phyloP scores from a whole-genome alignment of 2,329 filamentous ascomycete genomes.

The Alternaria angustiovoidea region DNA sequence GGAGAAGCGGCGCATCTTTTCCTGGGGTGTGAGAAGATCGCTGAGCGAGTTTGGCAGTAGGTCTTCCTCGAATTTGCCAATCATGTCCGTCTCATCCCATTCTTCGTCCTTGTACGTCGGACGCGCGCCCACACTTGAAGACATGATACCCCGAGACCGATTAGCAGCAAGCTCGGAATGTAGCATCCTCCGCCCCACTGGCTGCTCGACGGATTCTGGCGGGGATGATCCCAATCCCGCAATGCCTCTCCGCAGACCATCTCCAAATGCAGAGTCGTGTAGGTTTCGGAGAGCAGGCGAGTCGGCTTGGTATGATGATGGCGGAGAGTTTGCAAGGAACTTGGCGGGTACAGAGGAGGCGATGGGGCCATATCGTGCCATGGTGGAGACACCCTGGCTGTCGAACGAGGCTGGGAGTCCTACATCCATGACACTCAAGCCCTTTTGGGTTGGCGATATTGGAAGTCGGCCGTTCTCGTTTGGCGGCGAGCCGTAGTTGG shows the following conservation, averaged over 20 bases:
- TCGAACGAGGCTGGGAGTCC: conserved; percentile 95
- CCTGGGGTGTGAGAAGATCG: conserved; percentile 69
- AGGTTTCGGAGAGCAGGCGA: conserved; percentile 68
- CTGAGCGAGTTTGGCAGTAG: conserved; percentile 77
- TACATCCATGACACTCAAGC: conserved; percentile 91
- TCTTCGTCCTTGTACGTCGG: conserved; percentile 60
- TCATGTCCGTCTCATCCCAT: conserved; percentile 56
- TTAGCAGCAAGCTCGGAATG: conserved; percentile 69
- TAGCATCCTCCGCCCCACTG: conserved; percentile 65
- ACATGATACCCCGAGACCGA: conserved; percentile 64
- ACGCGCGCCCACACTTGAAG: conserved; percentile 65
- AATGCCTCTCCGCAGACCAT: conserved; percentile 66
- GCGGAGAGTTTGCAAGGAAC: conserved; percentile 86
- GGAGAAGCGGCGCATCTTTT: conserved; percentile 67
- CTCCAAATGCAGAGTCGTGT: conserved; percentile 72
- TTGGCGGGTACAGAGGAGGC: conserved; percentile 92
- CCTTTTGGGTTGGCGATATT: conserved; percentile 75
- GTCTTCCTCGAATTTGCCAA: conserved; percentile 87
- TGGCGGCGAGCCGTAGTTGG: conserved; percentile 82
- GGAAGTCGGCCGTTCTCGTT: conserved; percentile 73
- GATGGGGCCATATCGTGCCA: conserved; percentile 87
- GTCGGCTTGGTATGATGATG: conserved; percentile 68
- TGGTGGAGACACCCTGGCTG: conserved; percentile 92
- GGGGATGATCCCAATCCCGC: conserved; percentile 60
- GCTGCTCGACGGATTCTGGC: conserved; percentile 71